phyloP scores from a whole-genome alignment of 345 rosid genomes.

The Psidium guajava region DNA sequence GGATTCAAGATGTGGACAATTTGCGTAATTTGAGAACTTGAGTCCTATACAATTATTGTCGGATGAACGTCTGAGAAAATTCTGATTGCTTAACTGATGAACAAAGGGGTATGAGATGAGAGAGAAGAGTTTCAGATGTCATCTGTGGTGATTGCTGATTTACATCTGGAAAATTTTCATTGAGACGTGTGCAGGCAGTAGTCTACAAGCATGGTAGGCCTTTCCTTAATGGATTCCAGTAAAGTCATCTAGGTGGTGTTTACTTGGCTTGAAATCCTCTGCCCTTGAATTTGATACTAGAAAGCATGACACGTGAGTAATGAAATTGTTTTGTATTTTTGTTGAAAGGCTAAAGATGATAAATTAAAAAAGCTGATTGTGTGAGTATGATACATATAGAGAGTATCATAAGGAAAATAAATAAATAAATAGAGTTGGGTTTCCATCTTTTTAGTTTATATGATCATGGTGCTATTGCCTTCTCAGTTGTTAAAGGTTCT shows the following conservation, averaged over 20 bases:
- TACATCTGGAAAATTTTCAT: not conserved
- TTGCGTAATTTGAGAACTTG: not conserved
- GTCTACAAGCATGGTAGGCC: not conserved
- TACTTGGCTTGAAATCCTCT: not conserved
- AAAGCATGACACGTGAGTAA: not conserved
- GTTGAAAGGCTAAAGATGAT: not conserved
- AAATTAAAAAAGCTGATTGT: not conserved
- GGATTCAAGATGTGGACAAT: not conserved
- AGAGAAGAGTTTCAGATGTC: not conserved
- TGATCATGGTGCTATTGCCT: not conserved
- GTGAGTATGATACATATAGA: not conserved
- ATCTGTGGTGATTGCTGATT: not conserved
- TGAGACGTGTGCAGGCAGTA: not conserved
- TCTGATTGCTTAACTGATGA: not conserved
- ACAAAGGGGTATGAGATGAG: not conserved
- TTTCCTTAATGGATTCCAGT: not conserved
- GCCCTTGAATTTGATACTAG: not conserved
- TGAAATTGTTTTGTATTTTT: not conserved
- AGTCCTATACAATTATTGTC: not conserved
- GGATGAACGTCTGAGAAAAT: not conserved
- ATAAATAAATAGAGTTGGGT: not conserved
- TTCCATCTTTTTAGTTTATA: not conserved
- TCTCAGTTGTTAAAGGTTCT: not conserved
- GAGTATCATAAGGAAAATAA: not conserved
- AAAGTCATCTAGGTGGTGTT: not conserved